Conservation (phyloP, 306 rosid species). For the Prunus campanulata region DNA sequence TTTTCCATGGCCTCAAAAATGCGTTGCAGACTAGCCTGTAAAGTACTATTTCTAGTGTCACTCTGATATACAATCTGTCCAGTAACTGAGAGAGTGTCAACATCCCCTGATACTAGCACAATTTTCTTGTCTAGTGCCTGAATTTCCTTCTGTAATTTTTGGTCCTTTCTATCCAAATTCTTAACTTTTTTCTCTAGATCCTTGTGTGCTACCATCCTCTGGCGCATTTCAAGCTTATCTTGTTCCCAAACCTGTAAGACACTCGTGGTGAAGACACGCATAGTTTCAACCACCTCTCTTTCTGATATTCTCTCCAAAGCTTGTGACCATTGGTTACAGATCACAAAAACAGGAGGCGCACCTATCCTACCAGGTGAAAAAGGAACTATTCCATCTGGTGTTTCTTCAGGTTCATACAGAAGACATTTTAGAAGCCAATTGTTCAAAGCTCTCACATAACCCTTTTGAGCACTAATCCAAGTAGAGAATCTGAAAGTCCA, state of each 20-base stretch:
- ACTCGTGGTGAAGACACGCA: slow-evolving; percentile 70
- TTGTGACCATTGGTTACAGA: slow-evolving; percentile 96
- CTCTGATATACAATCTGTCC: slow-evolving; percentile 67
- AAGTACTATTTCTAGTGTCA: slow-evolving; percentile 66
- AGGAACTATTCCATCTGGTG: slow-evolving; percentile 83
- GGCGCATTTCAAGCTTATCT: slow-evolving; percentile 68
- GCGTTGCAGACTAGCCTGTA: slow-evolving; percentile 80
- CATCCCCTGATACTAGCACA: slow-evolving; percentile 53
- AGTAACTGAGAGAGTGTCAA: slow-evolving; percentile 43
- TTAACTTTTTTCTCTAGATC: slow-evolving; percentile 74
- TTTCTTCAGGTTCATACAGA: slow-evolving; percentile 80
- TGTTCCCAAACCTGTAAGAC: slow-evolving; percentile 91
- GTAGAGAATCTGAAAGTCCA: slow-evolving; percentile 82
- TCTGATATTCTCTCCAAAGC: slow-evolving; percentile 87
- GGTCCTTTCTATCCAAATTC: slow-evolving; percentile 78
- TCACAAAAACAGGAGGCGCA: slow-evolving; percentile 85
- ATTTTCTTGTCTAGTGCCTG: slow-evolving; percentile 81
- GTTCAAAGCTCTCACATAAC: slow-evolving; percentile 82
- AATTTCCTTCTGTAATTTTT: slow-evolving; percentile 78
- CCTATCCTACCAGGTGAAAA: slow-evolving; percentile 94
- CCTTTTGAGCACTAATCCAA: slow-evolving; percentile 90
- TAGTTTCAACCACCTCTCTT: slow-evolving; percentile 80
- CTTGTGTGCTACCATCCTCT: slow-evolving; percentile 61
- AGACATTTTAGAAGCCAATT: slow-evolving; percentile 89
- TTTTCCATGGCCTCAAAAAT: slow-evolving; percentile 97